A percentile compares a stretch with the other conserved stretches of the same genome.
phyloP scores from a whole-genome alignment of 768 basidiomycete genomes.

The Kondoa subrosea region DNA sequence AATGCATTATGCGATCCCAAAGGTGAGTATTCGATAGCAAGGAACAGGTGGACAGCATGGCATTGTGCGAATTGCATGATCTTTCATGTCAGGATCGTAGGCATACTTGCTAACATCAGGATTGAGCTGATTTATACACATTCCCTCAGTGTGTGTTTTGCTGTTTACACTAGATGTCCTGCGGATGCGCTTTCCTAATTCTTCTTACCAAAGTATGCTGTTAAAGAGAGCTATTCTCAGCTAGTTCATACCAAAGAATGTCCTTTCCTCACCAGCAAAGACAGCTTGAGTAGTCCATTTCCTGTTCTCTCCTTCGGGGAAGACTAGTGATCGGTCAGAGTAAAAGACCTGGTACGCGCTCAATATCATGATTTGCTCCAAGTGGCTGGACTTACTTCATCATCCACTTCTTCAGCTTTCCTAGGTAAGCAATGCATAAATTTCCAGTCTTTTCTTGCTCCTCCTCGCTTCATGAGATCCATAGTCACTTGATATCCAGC shows the following conservation, averaged over 20 bases:
- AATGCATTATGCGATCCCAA: no score
- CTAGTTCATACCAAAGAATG: no score
- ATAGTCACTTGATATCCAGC: constrained; percentile 88
- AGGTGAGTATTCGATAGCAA: no score
- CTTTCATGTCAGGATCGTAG: no score
- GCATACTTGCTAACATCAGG: no score
- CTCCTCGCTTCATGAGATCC: constrained; percentile 44
- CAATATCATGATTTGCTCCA: not conserved
- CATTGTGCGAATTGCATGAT: no score
- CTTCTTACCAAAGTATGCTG: not conserved
- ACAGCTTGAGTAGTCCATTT: constrained; percentile 1
- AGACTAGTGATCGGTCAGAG: constrained; percentile 74
- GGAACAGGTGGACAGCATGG: no score
- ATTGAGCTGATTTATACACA: no score
- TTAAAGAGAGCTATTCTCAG: no score
- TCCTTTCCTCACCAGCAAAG: not conserved
- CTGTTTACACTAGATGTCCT: no score
- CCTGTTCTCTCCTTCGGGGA: constrained; percentile 86
- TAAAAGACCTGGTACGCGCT: constrained; percentile 58
- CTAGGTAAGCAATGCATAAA: constrained; percentile 93
- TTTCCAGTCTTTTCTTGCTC: constrained; percentile 32
- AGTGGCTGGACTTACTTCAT: constrained; percentile 54
- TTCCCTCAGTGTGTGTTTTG: no score
- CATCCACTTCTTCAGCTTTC: constrained; percentile 83
- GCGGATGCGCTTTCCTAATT: no score